These are phyloP conservation scores for Hansenula sp. DNA, from an alignment of 1,139 yeast species.

Conservation along the genomic window DNA sequence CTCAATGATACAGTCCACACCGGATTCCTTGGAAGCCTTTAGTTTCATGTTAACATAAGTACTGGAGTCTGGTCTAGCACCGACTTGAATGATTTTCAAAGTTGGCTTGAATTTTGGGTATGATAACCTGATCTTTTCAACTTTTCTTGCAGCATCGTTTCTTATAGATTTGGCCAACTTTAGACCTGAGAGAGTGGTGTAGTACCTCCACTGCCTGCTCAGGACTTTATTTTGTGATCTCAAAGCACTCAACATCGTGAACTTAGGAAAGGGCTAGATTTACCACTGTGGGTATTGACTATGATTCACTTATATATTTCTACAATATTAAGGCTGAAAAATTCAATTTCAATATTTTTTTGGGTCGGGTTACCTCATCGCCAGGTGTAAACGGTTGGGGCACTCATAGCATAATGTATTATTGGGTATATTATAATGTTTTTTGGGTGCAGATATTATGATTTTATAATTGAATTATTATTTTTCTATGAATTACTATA, in stretches of 20 bases:
- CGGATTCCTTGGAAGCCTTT: slow-evolving; percentile 68
- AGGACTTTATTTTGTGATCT: background rate
- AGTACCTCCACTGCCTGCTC: slow-evolving; percentile 21
- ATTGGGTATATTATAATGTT: too few species aligned
- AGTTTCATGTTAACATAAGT: slow-evolving; percentile 73
- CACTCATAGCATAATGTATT: too few species aligned
- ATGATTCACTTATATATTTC: too few species aligned
- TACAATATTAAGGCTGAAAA: too few species aligned
- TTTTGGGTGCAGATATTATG: too few species aligned
- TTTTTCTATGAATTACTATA: too few species aligned
- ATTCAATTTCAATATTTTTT: too few species aligned
- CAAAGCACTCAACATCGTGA: background rate
- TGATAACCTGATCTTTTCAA: slow-evolving; percentile 40
- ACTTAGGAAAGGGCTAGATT: too few species aligned
- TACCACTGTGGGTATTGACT: too few species aligned
- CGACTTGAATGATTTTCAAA: slow-evolving; percentile 70
- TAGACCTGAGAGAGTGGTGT: slow-evolving; percentile 35
- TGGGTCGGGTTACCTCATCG: too few species aligned
- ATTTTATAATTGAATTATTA: too few species aligned
- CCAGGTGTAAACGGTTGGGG: too few species aligned
- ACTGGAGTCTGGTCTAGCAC: slow-evolving; percentile 71
- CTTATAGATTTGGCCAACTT: slow-evolving; percentile 31
- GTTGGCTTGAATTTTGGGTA: slow-evolving; percentile 56
- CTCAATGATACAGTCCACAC: slow-evolving; percentile 53
- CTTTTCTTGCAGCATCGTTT: slow-evolving; percentile 39